Evolutionary conservation across 2,329 filamentous ascomycete genomes (phyloP).

Genomic region (Cadophora sp.): DNA sequence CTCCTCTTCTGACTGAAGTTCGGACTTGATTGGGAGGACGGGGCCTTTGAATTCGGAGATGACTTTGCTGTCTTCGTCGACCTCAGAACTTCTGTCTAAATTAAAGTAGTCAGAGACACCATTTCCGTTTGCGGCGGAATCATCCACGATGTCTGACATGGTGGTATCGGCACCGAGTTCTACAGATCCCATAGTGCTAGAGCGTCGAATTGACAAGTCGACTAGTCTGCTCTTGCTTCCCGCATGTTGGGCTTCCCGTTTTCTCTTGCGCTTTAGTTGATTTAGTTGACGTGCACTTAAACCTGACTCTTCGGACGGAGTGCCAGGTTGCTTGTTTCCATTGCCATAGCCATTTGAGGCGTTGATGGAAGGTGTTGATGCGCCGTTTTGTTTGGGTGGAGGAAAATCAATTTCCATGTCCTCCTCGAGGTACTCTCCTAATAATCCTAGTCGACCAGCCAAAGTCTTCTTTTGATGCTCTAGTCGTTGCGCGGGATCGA

Average conservation of each 20-base stretch:
- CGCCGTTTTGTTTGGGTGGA: slow-evolving; percentile 36
- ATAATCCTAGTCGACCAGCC: slow-evolving; percentile 78
- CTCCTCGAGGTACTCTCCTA: slow-evolving; percentile 85
- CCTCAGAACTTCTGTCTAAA: slow-evolving; percentile 76
- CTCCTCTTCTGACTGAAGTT: slow-evolving; percentile 79
- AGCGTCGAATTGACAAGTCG: slow-evolving; percentile 74
- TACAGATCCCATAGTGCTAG: slow-evolving; percentile 34
- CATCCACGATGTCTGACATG: slow-evolving; percentile 65
- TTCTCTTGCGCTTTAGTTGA: slow-evolving; percentile 91
- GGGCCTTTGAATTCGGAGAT: slow-evolving; percentile 95
- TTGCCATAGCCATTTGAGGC: slow-evolving; percentile 50
- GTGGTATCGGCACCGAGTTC: slow-evolving; percentile 39
- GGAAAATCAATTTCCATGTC: slow-evolving; percentile 73
- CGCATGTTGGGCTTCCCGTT: slow-evolving; percentile 86
- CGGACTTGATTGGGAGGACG: slow-evolving; percentile 80
- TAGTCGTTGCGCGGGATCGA: slow-evolving; percentile 83
- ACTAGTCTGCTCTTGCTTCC: slow-evolving; percentile 90
- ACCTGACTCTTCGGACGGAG: slow-evolving; percentile 65
- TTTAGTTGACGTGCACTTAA: slow-evolving; percentile 95
- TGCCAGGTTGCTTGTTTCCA: slow-evolving; percentile 40
- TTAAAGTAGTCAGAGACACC: slow-evolving; percentile 86
- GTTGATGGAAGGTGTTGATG: slow-evolving; percentile 29
- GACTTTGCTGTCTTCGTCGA: slow-evolving; percentile 90
- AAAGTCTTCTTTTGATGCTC: slow-evolving; percentile 91
- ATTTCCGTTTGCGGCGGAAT: slow-evolving; percentile 64